Evolutionary conservation across 257 asterid species (phyloP), one percentile per base, ranked within the genome.

Genomic region (Plantago elongata): DNA sequence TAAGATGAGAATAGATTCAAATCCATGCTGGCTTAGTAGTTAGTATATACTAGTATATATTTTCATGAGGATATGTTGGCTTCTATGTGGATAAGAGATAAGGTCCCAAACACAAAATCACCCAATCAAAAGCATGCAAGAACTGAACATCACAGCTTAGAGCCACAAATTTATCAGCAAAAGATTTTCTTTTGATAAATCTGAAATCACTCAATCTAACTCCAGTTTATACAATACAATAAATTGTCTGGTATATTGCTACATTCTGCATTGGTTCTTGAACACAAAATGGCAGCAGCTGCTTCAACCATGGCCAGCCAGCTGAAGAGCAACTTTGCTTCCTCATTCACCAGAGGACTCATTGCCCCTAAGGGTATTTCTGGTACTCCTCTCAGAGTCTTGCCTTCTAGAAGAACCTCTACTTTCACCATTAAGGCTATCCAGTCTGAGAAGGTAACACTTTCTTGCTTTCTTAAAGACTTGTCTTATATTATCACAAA

Each of bases 281-380:
- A 16, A 38, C 27, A 9, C 17, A 55, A 16, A 77, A 85, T 90
- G 96, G 97, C 97, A 67, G 73, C 85, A 52, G 73, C 86, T 54
- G 84, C 96, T 49, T 85, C 96, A 52, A 70, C 95, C 56, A 86
- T 85, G 88, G 88, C 95, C 43, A 86, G 88, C 80, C 94, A 86
- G 55, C 84, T 90, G 13, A 84, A 85, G 70, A 83, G 76, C 81
- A 85, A 59, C 56, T 76, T 80, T 12, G 74, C 87, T 52, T 79
- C 92, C 7, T 73, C 98, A 13, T 37, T 83, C 13, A 81, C 80
- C 4, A 83, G 79, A 67, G 73, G 72, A 12, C 74, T 88, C 11
- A 74, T 61, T 47, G 72, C 81, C 52, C 97, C 97, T 0, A 91
- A 71, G 73, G 98, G 98, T 34, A 84, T 91, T 64, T 81, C 95